Conservation (phyloP, 805 yeast genomes). For the Hanseniaspora vineae region DNA sequence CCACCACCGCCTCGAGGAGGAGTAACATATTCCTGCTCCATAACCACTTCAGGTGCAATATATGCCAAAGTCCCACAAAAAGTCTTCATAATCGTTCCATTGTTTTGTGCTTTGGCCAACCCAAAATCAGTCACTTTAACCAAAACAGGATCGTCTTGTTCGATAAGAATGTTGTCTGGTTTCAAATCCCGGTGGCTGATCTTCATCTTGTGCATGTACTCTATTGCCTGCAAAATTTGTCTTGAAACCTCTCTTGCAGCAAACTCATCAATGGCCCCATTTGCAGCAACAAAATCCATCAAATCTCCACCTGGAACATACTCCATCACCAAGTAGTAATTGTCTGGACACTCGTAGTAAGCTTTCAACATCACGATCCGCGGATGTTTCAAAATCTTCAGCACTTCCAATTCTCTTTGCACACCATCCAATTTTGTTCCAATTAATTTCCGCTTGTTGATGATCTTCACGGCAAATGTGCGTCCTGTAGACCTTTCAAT, state of each 20-base stretch:
- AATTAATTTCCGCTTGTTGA: constrained; percentile 55
- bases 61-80: constrained; percentile 97
- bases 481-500: constrained; percentile 76
- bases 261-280: constrained; percentile 84
- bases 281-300: constrained; percentile 92
- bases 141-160: constrained; percentile 78
- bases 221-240: constrained; percentile 74
- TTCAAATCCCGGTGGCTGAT: constrained; percentile 94
- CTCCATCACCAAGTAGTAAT: constrained; percentile 87
- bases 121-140: constrained; percentile 97
- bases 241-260: constrained; percentile 77
- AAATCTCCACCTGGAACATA: constrained; percentile 93
- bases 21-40: constrained; percentile 21
- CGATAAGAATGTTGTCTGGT: constrained; percentile 89
- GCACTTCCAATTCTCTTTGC: constrained; percentile 70
- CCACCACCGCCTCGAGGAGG: constrained; percentile 7
- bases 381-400: constrained; percentile 68
- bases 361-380: constrained; percentile 75
- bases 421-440: constrained; percentile 43
- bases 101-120: constrained; percentile 77
- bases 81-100: constrained; percentile 80
- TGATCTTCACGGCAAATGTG: constrained; percentile 83
- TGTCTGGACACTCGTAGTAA: constrained; percentile 70
- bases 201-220: constrained; percentile 78
- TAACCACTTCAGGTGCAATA: constrained; percentile 86